phyloP scores from a whole-genome alignment of 441 rosid genomes.

The Aleurites moluccanus region DNA sequence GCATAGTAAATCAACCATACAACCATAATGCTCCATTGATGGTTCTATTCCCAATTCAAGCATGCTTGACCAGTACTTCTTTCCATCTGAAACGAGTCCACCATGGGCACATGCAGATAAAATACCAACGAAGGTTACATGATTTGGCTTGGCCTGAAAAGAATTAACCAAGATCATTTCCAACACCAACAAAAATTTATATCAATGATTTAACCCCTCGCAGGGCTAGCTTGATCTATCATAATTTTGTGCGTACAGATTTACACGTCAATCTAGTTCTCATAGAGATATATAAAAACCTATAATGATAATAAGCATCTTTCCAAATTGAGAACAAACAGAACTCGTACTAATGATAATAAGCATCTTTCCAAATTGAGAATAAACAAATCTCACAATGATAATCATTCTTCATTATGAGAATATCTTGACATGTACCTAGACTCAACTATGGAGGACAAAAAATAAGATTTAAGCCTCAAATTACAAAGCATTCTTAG shows the following conservation, averaged over 20 bases:
- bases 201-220: neutral
- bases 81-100: slow-evolving; percentile 51
- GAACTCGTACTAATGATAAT: neutral
- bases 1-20: slow-evolving; percentile 68
- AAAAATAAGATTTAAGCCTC: neutral
- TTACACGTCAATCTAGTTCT: neutral
- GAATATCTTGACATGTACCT: neutral
- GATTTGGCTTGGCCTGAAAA: slow-evolving; percentile 46
- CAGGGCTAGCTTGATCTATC: neutral
- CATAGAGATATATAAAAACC: no score
- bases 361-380: neutral
- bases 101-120: slow-evolving; percentile 66
- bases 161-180: slow-evolving; percentile 9
- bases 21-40: slow-evolving; percentile 57
- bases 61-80: slow-evolving; percentile 43
- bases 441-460: neutral
- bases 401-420: neutral
- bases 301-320: neutral
- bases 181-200: no score
- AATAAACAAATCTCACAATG: neutral
- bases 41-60: slow-evolving; percentile 47
- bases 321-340: neutral
- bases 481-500: neutral
- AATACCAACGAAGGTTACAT: slow-evolving; percentile 57
- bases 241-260: neutral